Conservation (phyloP, 495 filamentous ascomycete genomes). For the Podospora pseudoanserina region DNA sequence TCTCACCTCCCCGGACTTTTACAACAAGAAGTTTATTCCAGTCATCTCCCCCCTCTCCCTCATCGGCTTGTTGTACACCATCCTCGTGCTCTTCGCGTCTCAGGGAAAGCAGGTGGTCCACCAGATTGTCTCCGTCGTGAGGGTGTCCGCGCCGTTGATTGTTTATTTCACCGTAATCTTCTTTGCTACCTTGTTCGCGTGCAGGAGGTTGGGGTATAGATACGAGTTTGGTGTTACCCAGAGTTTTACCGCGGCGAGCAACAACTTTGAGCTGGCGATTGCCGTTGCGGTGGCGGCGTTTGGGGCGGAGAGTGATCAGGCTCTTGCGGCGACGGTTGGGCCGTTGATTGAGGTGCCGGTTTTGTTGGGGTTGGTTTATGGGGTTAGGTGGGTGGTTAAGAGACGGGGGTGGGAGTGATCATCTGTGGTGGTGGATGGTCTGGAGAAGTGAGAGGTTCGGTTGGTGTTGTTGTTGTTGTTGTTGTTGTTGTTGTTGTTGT, state of each 20-base stretch:
- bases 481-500: neutral
- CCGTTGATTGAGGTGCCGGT: slow-evolving; percentile 92
- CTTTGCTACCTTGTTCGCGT: slow-evolving; percentile 57
- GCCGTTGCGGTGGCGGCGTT: slow-evolving; percentile 85
- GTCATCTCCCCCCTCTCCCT: slow-evolving; percentile 70
- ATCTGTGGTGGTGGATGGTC: slow-evolving; percentile 16
- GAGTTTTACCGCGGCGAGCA: slow-evolving; percentile 91
- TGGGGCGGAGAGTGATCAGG: slow-evolving; percentile 76
- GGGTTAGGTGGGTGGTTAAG: slow-evolving; percentile 57
- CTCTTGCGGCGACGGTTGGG: slow-evolving; percentile 84
- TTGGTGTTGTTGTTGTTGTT: neutral
- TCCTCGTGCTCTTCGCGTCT: slow-evolving; percentile 78
- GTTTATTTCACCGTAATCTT: slow-evolving; percentile 79
- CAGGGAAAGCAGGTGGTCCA: slow-evolving; percentile 77
- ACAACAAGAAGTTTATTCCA: slow-evolving; percentile 65
- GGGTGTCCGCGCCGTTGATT: slow-evolving; percentile 75
- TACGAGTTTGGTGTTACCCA: slow-evolving; percentile 74
- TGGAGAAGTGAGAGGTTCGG: neutral
- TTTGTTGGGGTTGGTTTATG: slow-evolving; percentile 74
- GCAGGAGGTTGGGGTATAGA: slow-evolving; percentile 62
- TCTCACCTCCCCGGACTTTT: slow-evolving; percentile 55
- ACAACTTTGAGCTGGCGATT: slow-evolving; percentile 93
- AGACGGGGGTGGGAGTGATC: slow-evolving; percentile 55
- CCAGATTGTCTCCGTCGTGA: slow-evolving; percentile 76
- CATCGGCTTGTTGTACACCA: slow-evolving; percentile 81